Evolutionary conservation across 176 grass and related monocot species (phyloP), one percentile per base, ranked within the genome.

Genomic region (Oryza longistaminata): DNA sequence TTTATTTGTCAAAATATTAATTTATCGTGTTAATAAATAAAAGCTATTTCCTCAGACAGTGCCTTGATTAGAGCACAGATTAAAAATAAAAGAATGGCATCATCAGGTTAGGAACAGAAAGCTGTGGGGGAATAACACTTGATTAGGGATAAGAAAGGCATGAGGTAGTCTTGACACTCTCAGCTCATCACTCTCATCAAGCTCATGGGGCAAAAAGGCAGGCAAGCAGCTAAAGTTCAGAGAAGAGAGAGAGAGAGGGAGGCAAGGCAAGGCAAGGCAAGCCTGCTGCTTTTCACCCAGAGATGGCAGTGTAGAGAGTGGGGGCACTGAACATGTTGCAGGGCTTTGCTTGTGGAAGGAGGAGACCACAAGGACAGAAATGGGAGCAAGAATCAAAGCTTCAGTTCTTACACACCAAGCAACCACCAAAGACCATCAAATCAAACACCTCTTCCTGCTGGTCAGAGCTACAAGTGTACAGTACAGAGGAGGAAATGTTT

Each of bases 301-400:
- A 81, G 52, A 62, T 70, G 83, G 71, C 71, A 17, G 65, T 68
- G 75, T 15, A 64, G 42, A 39, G 11, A 31, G 7, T 29, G 80
- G 71, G 66, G 64, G 29, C 72, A 78, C 50, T 81, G 76, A 66
- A 83, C 81, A 85, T 42, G 80, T 6, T 81, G 87, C 88, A 87
- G 67, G 75, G 86, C 87, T 94, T 94, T 89, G 88, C 89, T 60
- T 91, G 87, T 64, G 50, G 85, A 70, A 66, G 77, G 37, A 88
- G 91, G 85, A 94, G 81, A 85, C 85, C 80, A 82, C 71, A 85
- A 55, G 42, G 66, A 74, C 55, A 78, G 79, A 11, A 33, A 76
- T 81, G 72, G 82, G 44, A 82, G 26, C 22, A 37, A 27, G 92
- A 94, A 92, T 90, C 88, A 91, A 87, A 95, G 85, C 89, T 93